These are phyloP conservation scores for Tremellales sp. DNA, from an alignment of 1,284 basidiomycete genomes.

Conservation along the genomic window DNA sequence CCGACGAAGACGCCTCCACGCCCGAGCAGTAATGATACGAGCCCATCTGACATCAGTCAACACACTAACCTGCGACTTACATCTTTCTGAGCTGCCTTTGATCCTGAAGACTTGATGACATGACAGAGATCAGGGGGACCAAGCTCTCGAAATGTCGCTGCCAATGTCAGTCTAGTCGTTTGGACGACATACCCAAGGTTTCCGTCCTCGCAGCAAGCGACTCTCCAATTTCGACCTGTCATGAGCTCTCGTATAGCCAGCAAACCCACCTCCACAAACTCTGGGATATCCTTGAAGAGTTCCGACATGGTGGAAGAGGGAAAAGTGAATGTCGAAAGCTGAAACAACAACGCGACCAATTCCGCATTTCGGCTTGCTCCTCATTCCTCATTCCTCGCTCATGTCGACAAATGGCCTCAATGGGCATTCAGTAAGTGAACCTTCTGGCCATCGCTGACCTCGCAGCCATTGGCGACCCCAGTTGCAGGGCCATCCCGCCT, in stretches of 20 bases:
- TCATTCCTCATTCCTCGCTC: not conserved
- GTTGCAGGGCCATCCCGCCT: not conserved
- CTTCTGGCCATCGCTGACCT: not conserved
- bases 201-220: conserved; percentile 86
- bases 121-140: conserved; percentile 97
- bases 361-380: not conserved
- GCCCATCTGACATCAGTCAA: conserved; percentile 59
- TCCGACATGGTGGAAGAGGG: conserved; percentile 45
- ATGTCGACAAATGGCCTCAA: not conserved
- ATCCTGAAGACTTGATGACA: conserved; percentile 84
- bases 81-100: conserved; percentile 72
- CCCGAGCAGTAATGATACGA: conserved; percentile 96
- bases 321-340: not conserved
- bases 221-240: conserved; percentile 85
- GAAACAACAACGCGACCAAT: not conserved
- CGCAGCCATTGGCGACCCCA: not conserved
- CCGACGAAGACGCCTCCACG: conserved; percentile 94
- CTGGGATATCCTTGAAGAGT: conserved; percentile 60
- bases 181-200: conserved; percentile 65
- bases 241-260: not conserved
- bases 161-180: not conserved
- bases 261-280: conserved; percentile 62
- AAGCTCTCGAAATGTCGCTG: conserved; percentile 91
- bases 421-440: not conserved
- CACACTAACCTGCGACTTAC: conserved; percentile 54